Base-by-base conservation (phyloP, 495 filamentous ascomycete species). In the Sphaerosporella brunnea region DNA sequence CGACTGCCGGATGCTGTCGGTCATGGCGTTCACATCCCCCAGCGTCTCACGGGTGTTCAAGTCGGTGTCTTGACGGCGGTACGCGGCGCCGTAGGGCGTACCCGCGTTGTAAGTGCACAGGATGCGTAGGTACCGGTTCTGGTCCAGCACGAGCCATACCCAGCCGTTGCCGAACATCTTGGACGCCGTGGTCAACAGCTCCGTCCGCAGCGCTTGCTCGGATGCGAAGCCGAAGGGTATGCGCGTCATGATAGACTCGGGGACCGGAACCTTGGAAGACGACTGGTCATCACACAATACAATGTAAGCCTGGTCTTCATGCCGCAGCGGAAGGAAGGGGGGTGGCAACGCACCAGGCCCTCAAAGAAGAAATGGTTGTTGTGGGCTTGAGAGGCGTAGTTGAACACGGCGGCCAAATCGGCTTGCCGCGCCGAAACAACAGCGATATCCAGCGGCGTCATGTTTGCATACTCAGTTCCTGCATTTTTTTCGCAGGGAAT, bases 321-420 rank as follows among this genome's bases (percentile, higher is more conserved):
- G 5, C 25, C 34, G n/a, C 1, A 11, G 2, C 1, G 2, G 7
- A 10, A 36, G 43, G 11, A 8, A 46, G 9, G 1, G 2, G 20
- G 10, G 1, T 35, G 39, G 5, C 11, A 43, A 62, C 66, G 54
- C 49, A 77, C 73, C 53, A 82, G 63, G 57, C 70, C 65, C 53
- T 70, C 66, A 73, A 96, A 96, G 77, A 94, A 96, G 66, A 90
- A 82, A 64, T 90, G 77, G 70, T 95, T 95, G 74, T 96, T 95
- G 69, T 82, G 78, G 47, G 85, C 83, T 80, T 93, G 93, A 51
- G 79, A 86, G 61, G 90, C 90, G 59, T 88, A 75, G 71, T 97
- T 97, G 74, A 97, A 97, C 52, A 80, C 67, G 49, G 74, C 66
- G 35, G 92, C 90, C 51, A 71, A 67, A 46, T 73, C 68, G 25